phyloP scores from a whole-genome alignment of 1,284 basidiomycete genomes.

The Kwoniella shivajii region DNA sequence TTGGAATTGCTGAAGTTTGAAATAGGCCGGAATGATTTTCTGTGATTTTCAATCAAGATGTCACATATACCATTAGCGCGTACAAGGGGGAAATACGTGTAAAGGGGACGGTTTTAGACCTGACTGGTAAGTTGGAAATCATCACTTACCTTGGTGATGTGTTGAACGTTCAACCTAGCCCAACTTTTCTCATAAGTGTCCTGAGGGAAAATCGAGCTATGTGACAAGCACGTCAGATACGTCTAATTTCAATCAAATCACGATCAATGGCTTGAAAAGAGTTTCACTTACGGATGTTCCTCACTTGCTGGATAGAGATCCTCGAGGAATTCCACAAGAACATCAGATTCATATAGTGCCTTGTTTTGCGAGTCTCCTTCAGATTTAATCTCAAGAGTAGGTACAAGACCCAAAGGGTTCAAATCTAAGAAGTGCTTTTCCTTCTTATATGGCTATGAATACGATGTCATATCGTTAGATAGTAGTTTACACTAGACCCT shows the following conservation, averaged over 20 bases:
- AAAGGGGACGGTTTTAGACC: too few species aligned
- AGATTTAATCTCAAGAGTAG: constrained; percentile 20
- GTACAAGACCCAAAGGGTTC: constrained; percentile 27
- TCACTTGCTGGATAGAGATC: constrained; percentile 21
- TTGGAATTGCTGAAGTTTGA: constrained; percentile 26
- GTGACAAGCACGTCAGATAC: neutral
- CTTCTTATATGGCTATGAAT: constrained; percentile 28
- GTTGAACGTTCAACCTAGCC: constrained; percentile 28
- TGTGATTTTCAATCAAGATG: too few species aligned
- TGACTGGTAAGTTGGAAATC: too few species aligned
- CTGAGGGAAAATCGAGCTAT: constrained; percentile 22
- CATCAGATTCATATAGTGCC: constrained; percentile 25
- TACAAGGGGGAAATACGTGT: too few species aligned
- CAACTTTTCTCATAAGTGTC: constrained; percentile 26
- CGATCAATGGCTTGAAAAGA: neutral
- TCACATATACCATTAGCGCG: too few species aligned
- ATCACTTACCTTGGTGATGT: constrained; percentile 24
- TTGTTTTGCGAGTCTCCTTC: constrained; percentile 6
- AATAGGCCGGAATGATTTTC: constrained; percentile 32
- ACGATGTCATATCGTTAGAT: neutral
- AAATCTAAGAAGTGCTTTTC: constrained; percentile 23
- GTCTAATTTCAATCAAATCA: neutral
- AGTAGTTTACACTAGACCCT: neutral
- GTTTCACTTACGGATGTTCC: constrained; percentile 25
- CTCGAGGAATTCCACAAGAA: constrained; percentile 26